Evolutionary conservation across 257 asterid species (phyloP).

Genomic region (Misopates orontium): DNA sequence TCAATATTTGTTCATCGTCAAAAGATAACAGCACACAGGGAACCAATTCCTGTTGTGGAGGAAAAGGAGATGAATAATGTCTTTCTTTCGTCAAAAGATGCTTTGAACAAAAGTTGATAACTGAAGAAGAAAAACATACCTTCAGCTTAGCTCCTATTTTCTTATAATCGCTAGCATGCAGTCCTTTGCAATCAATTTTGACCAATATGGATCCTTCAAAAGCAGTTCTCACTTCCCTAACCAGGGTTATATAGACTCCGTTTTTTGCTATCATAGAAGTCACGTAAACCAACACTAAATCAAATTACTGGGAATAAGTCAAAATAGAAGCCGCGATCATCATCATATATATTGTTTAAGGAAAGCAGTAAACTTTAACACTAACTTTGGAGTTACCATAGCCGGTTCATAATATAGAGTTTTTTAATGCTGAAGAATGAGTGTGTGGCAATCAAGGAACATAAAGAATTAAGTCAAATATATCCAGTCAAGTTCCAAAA

Average conservation of each 20-base stretch:
- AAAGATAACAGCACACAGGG: slow-evolving; percentile 89
- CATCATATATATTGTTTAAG: background rate
- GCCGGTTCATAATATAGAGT: background rate
- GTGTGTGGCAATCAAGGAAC: background rate
- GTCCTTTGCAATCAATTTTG: slow-evolving; percentile 88
- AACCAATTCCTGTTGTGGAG: slow-evolving; percentile 73
- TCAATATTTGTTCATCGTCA: slow-evolving; percentile 80
- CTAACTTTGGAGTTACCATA: background rate
- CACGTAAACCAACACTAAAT: background rate
- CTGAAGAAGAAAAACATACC: slow-evolving; percentile 57
- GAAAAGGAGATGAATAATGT: slow-evolving; percentile 11
- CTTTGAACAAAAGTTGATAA: no score
- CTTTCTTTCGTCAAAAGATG: no score
- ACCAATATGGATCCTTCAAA: slow-evolving; percentile 87
- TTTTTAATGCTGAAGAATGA: background rate
- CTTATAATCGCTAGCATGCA: slow-evolving; percentile 94
- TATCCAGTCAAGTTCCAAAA: background rate
- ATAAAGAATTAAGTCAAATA: background rate
- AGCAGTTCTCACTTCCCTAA: slow-evolving; percentile 84
- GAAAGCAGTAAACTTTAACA: background rate
- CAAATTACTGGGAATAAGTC: slow-evolving; percentile 8
- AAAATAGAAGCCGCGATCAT: background rate
- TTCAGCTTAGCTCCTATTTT: slow-evolving; percentile 91
- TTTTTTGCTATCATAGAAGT: slow-evolving; percentile 60
- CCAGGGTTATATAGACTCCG: slow-evolving; percentile 72